Evolutionary conservation across 345 rosid genomes (phyloP), one percentile per base, ranked within the genome.

Genomic region (Rhizophora mangle): DNA sequence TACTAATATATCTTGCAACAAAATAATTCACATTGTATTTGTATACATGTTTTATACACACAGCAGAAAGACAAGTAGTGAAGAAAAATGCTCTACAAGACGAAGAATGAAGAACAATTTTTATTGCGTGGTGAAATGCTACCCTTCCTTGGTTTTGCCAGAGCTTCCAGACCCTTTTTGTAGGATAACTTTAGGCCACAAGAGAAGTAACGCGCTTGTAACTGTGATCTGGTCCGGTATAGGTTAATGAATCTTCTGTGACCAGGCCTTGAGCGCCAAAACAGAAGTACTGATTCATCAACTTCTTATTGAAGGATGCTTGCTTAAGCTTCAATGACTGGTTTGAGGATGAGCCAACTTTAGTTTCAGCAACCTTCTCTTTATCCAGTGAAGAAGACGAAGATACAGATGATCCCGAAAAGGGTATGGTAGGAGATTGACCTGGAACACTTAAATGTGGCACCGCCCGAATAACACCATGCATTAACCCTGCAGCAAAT

Each of bases 221-320:
- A 26, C 79, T 82, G 63, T 55, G 80, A 59, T 74, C 63, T 59
- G 74, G 66, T 64, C 57, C 60, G 59, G 68, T 37, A 64, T 43
- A 37, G 59, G 72, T 81, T 21, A 46, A 57, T 46, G 82, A 70
- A 65, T 75, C 87, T 34, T 84, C 85, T 59, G 81, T 80, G 29
- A 79, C 88, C 73, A 91, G 59, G 31, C 86, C 88, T 73, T 81
- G 78, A 57, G 92, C 89, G 10, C 96, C 87, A 26, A 88, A 84
- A 79, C 92, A 87, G 59, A 91, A 80, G 37, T 83, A 88, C 68
- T 75, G 87, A 75, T 89, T 87, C 96, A 88, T 82, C 76, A 85
- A 20, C 63, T 67, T 82, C 83, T 72, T 80, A 53, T 87, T 64
- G 6, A 81, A 29, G 8, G 96, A 87, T 36, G 61, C 34, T 20